Evolutionary conservation across 108 stramenopile genomes (phyloP), one percentile per base, ranked within the genome.

Genomic region (Cyclostephanos tholiformis): DNA sequence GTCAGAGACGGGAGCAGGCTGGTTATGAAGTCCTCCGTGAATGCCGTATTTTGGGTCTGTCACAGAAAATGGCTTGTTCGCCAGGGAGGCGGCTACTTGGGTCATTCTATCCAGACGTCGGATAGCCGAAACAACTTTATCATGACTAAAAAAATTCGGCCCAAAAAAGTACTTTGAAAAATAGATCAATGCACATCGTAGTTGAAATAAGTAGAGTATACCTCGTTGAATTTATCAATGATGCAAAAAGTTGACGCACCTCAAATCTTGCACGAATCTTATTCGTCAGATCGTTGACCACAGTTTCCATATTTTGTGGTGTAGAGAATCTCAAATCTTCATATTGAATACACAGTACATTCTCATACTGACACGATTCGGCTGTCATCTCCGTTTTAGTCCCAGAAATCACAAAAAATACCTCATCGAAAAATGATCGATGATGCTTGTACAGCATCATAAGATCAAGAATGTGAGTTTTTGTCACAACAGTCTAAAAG

Each of bases 291-390:
- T 17, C 20, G 14, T 55, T 19, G 22, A 77, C 76, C 26, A 77
- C 55, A 2, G 13, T 36, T 56, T 77, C 71, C 16, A 71, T 65
- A 14, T 73, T 66, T 36, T 30, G 30, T 0, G 53, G 38, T 9
- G 53, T 51, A 2, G 72, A 56, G 51, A 67, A 74, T 17, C 44
- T 11, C 35, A 73, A 36, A 14, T 74, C 77, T 69, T 78, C 65
- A 20, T 62, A 78, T 27, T 74, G 72, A 56, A 78, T 9, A 41
- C 77, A 78, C 25, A 78, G 32, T 41, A 78, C 77, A 44, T 78
- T 78, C 10, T 56, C 56, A 52, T 76, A 76, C 43, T 69, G 64
- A 10, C 75, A 76, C 26, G 67, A 2, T 55, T 76, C 67, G 41
- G 69, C 44, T 44, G 61, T 68, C 29, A 53, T 69, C 26, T 69